These are phyloP conservation scores for Cladosporium halotolerans DNA, from an alignment of 2,329 filamentous ascomycete species.

Conservation along the genomic window DNA sequence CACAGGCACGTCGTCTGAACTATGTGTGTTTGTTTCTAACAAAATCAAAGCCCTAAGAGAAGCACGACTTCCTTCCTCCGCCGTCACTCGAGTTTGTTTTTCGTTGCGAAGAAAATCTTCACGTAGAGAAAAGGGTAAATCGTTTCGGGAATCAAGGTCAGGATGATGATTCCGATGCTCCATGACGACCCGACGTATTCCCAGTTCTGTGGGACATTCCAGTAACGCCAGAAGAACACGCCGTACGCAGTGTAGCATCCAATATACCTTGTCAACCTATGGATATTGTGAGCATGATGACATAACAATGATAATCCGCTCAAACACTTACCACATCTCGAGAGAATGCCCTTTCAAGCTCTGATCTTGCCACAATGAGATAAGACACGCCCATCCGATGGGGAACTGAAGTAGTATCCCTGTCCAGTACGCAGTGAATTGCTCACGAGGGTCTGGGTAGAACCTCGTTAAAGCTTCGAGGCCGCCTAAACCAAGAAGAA, in stretches of 20 bases:
- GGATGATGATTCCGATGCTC: slow-evolving; percentile 31
- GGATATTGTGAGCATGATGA: slow-evolving; percentile 1
- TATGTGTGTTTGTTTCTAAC: no score
- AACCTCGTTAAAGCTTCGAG: slow-evolving; percentile 24
- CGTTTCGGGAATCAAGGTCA: slow-evolving; percentile 1
- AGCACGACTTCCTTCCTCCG: no score
- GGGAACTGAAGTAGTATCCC: slow-evolving; percentile 33
- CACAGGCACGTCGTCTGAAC: no score
- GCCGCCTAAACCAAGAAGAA: slow-evolving; percentile 26
- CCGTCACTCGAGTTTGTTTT: no score
- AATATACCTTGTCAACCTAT: slow-evolving; percentile 34
- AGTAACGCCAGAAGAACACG: slow-evolving; percentile 36
- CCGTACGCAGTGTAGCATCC: slow-evolving; percentile 35
- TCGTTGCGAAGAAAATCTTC: slow-evolving; percentile 18
- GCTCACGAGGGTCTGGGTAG: slow-evolving; percentile 36
- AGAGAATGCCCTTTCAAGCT: slow-evolving; percentile 35
- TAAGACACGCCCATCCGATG: slow-evolving; percentile 33
- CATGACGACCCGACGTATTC: slow-evolving; percentile 31
- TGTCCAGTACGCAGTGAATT: slow-evolving; percentile 37
- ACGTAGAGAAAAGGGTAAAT: slow-evolving; percentile 34
- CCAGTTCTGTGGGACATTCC: slow-evolving; percentile 36
- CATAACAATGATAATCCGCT: neutral
- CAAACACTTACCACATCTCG: slow-evolving; percentile 33
- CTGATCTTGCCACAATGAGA: slow-evolving; percentile 25
- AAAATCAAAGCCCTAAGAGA: no score